Conservation (phyloP, 345 rosid genomes). For the Ailanthus altissimus region DNA sequence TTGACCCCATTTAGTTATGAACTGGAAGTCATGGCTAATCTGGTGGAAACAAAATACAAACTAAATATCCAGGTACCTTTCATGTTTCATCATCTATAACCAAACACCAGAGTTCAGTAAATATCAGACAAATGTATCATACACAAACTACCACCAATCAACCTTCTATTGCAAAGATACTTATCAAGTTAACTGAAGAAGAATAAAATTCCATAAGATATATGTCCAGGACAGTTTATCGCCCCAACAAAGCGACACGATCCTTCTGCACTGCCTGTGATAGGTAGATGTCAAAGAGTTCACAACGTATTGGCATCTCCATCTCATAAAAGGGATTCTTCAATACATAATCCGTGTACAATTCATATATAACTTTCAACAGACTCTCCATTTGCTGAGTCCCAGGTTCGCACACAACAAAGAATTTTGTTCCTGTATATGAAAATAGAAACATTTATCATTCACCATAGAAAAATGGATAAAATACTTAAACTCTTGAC, state of each 20-base stretch:
- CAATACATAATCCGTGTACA: constrained; percentile 88
- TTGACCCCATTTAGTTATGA: background rate
- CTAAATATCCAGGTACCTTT: background rate
- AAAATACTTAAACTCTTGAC: background rate
- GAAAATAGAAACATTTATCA: constrained; percentile 2
- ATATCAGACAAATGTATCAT: background rate
- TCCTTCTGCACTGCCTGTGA: constrained; percentile 82
- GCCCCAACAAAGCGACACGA: constrained; percentile 66
- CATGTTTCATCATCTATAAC: background rate
- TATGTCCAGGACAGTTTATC: constrained; percentile 30
- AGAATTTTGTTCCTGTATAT: constrained; percentile 82
- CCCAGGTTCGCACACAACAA: constrained; percentile 93
- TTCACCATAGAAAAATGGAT: background rate
- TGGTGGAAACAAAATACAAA: background rate
- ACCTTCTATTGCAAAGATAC: background rate
- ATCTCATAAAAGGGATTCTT: constrained; percentile 99
- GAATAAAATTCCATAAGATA: constrained; percentile 2
- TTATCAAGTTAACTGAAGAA: constrained; percentile 5
- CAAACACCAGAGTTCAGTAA: background rate
- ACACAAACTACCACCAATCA: background rate
- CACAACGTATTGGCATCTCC: constrained; percentile 99
- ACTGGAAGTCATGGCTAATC: background rate
- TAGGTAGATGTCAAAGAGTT: constrained; percentile 87
- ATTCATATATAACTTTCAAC: constrained; percentile 72
- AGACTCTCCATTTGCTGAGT: constrained; percentile 82